Base-by-base conservation (phyloP, 257 asterid genomes). In the Przewalskia tangutica region DNA sequence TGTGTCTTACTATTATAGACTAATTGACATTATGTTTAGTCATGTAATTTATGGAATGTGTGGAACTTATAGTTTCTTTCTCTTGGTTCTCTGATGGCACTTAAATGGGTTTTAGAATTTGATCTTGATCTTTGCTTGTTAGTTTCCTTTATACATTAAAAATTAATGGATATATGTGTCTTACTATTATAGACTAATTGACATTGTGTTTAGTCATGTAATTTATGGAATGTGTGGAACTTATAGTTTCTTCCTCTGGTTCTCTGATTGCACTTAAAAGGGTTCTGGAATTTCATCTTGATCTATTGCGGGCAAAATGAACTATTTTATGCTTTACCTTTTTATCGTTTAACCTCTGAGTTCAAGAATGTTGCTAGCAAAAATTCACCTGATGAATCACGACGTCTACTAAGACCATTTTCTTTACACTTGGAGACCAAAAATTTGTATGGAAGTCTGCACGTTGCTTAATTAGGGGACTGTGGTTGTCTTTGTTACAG, bases 401-500 rank as follows among this genome's bases (percentile, higher is more conserved):
- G 1, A 17, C 32, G 9, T 42, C 42, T 40, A 46, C 17, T 32
- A 4, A 18, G 40, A 46, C 42, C 27, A 14, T 44, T 64, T 81
- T 40, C 46, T 54, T 68, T 40, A 18, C 27, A 4, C 23, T 68
- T 55, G 46, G 17, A 44, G 51, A 83, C 75, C 27, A 58, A 60
- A 27, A 10, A 64, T 77, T 23, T 51, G 40, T 66, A 73, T 75
- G 11, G n/a, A 75, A 54, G 77, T 55, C 75, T 51, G 67, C 77
- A 20, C n/a, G 44, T 68, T 38, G 80, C 79, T 66, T 88, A 83
- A 82, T 71, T 42, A 46, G 20, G 27, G 8, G 75, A 64, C 83
- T 56, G 65, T 56, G 65, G 53, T 59, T 77, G 82, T 44, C 42
- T 64, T 71, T 66, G 84, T 86, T 86, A 77, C 97, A 96, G 99